Conservation (phyloP, 768 basidiomycete genomes). For the Rhodotorula sphaerocarpa region DNA sequence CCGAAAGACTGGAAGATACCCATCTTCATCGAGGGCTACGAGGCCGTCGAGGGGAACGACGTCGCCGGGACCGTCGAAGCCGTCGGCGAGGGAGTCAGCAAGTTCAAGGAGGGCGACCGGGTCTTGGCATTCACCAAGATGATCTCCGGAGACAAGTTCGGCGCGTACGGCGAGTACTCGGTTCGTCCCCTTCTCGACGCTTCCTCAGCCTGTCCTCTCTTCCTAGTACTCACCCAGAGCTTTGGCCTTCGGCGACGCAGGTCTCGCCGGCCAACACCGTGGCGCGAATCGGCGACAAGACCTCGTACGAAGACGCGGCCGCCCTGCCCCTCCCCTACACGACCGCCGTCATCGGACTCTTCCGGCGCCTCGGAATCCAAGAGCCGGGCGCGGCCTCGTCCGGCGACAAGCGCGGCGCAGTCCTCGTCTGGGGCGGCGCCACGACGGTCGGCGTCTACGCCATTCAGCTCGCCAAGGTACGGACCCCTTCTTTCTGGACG, state of each 20-base stretch:
- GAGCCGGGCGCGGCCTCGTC: constrained; percentile 11
- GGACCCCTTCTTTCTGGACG: not conserved
- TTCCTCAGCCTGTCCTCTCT: not conserved
- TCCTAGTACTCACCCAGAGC: not conserved
- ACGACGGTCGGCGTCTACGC: constrained; percentile 38
- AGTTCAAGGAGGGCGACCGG: constrained; percentile 38
- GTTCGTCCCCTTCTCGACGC: not conserved
- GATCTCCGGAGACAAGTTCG: constrained; percentile 30
- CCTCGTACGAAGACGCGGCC: constrained; percentile 37
- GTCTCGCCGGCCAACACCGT: constrained; percentile 27
- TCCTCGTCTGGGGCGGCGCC: constrained; percentile 32
- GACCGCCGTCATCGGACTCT: constrained; percentile 39
- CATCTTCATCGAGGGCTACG: not conserved
- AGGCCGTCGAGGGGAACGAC: constrained; percentile 36
- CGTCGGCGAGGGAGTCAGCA: constrained; percentile 36
- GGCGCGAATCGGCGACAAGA: constrained; percentile 20
- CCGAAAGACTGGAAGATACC: not conserved
- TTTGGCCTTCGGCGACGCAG: not conserved
- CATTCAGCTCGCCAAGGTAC: constrained; percentile 37
- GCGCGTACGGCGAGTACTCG: constrained; percentile 36
- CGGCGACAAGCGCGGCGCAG: not conserved
- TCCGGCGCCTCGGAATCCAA: constrained; percentile 25
- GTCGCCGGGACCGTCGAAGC: constrained; percentile 36
- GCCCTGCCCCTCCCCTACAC: constrained; percentile 37
- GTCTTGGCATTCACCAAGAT: constrained; percentile 38